These are phyloP conservation scores for Schizosaccharomyces octosporus DNA, from an alignment of 805 yeast species.

Conservation along the genomic window DNA sequence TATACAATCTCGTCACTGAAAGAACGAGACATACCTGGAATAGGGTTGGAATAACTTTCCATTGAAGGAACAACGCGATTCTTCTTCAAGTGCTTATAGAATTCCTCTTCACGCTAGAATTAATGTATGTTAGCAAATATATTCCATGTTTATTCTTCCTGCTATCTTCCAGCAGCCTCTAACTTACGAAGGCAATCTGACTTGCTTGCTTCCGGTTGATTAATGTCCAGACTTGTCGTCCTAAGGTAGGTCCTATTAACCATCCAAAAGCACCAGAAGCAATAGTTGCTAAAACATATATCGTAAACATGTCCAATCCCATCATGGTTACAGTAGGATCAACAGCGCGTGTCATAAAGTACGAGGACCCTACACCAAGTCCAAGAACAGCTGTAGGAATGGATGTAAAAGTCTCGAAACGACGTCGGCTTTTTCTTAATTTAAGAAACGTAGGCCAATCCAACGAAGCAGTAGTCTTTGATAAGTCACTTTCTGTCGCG, in stretches of 20 bases:
- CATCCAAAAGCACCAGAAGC: slow-evolving; percentile 57
- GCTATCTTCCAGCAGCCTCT: slow-evolving; percentile 10
- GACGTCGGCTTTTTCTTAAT: slow-evolving; percentile 51
- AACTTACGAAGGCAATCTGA: slow-evolving; percentile 10
- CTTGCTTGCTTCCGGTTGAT: slow-evolving; percentile 3
- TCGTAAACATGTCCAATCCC: slow-evolving; percentile 77
- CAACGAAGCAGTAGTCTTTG: slow-evolving; percentile 11
- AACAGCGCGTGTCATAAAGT: slow-evolving; percentile 55
- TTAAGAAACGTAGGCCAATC: slow-evolving; percentile 63
- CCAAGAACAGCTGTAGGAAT: slow-evolving; percentile 42
- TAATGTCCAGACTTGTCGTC: slow-evolving; percentile 38
- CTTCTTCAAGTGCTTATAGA: slow-evolving; percentile 44
- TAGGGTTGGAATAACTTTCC: slow-evolving; percentile 71
- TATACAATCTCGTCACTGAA: neutral
- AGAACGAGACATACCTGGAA: slow-evolving; percentile 25
- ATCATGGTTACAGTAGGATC: slow-evolving; percentile 67
- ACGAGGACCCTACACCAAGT: slow-evolving; percentile 43
- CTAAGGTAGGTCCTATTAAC: slow-evolving; percentile 59
- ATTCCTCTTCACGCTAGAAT: slow-evolving; percentile 33
- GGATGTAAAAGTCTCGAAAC: slow-evolving; percentile 43
- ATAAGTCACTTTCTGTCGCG: neutral
- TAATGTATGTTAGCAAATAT: too few relatives aligned
- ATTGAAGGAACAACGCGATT: slow-evolving; percentile 82
- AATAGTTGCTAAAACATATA: slow-evolving; percentile 48
- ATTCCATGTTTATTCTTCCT: too few relatives aligned